Conservation (phyloP, 805 yeast genomes). For the Kuraishia capsulata region DNA sequence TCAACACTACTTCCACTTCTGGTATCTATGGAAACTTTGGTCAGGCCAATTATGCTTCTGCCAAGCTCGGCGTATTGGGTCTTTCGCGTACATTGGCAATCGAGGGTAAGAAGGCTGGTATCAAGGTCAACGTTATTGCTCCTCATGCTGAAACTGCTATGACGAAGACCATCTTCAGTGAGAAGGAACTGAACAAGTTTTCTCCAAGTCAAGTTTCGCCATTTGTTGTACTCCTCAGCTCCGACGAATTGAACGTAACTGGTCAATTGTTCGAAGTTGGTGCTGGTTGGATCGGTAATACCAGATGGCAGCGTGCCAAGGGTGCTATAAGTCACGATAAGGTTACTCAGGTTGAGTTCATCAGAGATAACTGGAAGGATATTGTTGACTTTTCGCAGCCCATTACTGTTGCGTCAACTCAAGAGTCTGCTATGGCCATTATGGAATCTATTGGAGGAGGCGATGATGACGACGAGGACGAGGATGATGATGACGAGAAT, state of each 20-base stretch:
- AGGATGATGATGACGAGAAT: slow-evolving; percentile 36
- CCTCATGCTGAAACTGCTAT: slow-evolving; percentile 98
- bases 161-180: slow-evolving; percentile 83
- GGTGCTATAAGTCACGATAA: slow-evolving; percentile 63
- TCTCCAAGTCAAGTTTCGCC: slow-evolving; percentile 91
- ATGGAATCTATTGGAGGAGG: slow-evolving; percentile 49
- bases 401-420: slow-evolving; percentile 48
- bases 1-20: slow-evolving; percentile 90
- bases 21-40: slow-evolving; percentile 98
- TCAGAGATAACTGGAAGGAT: slow-evolving; percentile 57
- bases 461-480: slow-evolving; percentile 33
- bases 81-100: slow-evolving; percentile 79
- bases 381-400: slow-evolving; percentile 56
- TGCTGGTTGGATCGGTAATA: slow-evolving; percentile 93
- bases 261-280: slow-evolving; percentile 91
- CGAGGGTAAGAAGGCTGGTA: slow-evolving; percentile 78
- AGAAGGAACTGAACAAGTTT: slow-evolving; percentile 72
- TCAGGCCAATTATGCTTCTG: slow-evolving; percentile 92
- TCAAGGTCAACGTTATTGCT: slow-evolving; percentile 76
- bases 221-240: slow-evolving; percentile 67
- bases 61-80: slow-evolving; percentile 84
- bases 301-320: slow-evolving; percentile 90
- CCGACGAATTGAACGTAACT: slow-evolving; percentile 57
- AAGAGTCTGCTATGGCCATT: slow-evolving; percentile 76
- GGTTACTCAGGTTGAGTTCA: slow-evolving; percentile 54